Evolutionary conservation across 1,284 basidiomycete genomes (phyloP).

Genomic region (Heliocybe sulcata): DNA sequence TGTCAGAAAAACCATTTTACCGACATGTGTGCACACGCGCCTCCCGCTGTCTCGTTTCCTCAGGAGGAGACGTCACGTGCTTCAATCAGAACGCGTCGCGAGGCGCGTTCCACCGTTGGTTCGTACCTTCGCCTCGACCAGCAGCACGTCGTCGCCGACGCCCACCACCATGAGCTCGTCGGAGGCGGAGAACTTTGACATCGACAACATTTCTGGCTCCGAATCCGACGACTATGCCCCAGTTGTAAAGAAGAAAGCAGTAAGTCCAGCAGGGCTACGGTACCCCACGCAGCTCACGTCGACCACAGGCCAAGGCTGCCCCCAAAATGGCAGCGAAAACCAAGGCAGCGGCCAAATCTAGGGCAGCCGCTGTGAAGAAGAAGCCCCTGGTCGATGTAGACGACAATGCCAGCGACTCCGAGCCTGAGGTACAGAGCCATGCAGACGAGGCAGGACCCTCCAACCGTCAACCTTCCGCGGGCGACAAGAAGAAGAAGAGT

Average conservation of each 20-base stretch:
- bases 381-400: constrained; percentile 26
- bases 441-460: constrained; percentile 31
- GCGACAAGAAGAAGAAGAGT: constrained; percentile 64
- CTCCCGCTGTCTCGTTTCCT: no score
- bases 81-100: no score
- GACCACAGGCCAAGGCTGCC: constrained; percentile 26
- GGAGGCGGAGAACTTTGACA: constrained; percentile 10
- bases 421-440: constrained; percentile 20
- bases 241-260: constrained; percentile 28
- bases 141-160: not conserved
- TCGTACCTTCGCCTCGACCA: not conserved
- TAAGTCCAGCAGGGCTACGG: constrained; percentile 7
- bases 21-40: no score
- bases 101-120: not conserved
- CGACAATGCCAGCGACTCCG: constrained; percentile 29
- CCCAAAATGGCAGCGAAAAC: constrained; percentile 32
- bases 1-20: no score
- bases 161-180: constrained; percentile 8
- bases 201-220: constrained; percentile 17
- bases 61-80: no score
- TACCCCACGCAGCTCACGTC: constrained; percentile 13
- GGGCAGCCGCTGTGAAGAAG: constrained; percentile 52
- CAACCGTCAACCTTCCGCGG: constrained; percentile 22
- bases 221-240: constrained; percentile 16
- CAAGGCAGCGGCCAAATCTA: constrained; percentile 58